A percentile compares a stretch with the other conserved stretches of the same genome.
phyloP scores from a whole-genome alignment of 2,329 filamentous ascomycete genomes.

The Samsoniella hepiali region DNA sequence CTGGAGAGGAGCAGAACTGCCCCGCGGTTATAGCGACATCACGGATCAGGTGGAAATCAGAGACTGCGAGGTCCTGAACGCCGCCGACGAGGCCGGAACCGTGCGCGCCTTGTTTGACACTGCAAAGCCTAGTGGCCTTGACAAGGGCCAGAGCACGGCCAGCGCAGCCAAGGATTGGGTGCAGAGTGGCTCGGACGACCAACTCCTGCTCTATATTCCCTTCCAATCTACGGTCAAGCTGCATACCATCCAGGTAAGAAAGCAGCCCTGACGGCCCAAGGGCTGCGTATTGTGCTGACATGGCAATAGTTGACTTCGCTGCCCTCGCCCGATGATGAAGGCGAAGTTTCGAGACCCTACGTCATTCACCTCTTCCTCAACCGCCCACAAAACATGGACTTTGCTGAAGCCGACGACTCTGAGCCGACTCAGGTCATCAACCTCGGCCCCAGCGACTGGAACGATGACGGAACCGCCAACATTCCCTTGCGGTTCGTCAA shows the following conservation, averaged over 20 bases:
- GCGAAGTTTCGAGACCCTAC: constrained; percentile 76
- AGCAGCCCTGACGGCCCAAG: neutral
- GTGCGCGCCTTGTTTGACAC: constrained; percentile 72
- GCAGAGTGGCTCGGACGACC: constrained; percentile 95
- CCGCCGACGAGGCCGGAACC: constrained; percentile 70
- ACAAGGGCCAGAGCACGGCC: constrained; percentile 49
- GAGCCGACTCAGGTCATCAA: constrained; percentile 76
- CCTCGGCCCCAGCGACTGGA: constrained; percentile 76
- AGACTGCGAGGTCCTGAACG: constrained; percentile 83
- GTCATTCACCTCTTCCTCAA: constrained; percentile 86
- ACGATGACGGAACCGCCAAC: constrained; percentile 69
- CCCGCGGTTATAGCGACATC: constrained; percentile 79
- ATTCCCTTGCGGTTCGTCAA: constrained; percentile 85
- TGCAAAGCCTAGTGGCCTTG: constrained; percentile 62
- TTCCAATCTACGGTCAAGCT: constrained; percentile 87
- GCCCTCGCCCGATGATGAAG: constrained; percentile 60
- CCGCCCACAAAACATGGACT: constrained; percentile 83
- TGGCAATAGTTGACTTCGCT: constrained; percentile 72
- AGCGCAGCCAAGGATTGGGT: constrained; percentile 72
- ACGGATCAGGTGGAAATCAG: constrained; percentile 76
- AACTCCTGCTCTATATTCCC: constrained; percentile 88
- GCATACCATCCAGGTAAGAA: constrained; percentile 67
- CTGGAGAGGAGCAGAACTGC: constrained; percentile 74
- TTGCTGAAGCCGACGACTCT: constrained; percentile 89
- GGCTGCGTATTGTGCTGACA: neutral